Evolutionary conservation across 306 rosid genomes (phyloP), one percentile per base, ranked within the genome.

Genomic region (Ceratonia siliqua): DNA sequence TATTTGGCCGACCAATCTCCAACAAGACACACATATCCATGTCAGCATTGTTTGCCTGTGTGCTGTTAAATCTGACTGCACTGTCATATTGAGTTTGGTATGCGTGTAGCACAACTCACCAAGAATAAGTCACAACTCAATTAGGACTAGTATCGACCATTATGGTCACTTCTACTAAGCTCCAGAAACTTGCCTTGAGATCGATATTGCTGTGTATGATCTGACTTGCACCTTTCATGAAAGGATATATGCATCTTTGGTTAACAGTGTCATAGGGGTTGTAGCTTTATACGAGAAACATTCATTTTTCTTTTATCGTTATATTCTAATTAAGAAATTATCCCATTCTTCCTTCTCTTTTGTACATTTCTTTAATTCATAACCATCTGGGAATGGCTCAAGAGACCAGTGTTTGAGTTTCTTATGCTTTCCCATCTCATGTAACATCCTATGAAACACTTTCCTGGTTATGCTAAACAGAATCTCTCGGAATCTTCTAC

Each of bases 141-240:
- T 17, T 17, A 62, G 18, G 0, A 62, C 35, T 14, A 18, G n/a
- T 36, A 18, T 32, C 5, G 5, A 1, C 6, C 20, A 17, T 5
- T 5, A 48, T 13, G 24, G 22, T 50, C 27, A 50, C 56, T 7
- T 1, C 13, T n/a, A n/a, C n/a, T n/a, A n/a, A n/a, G n/a, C n/a
- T 50, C 3, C 1, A 24, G 3, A 54, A 54, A 21, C 3, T 52
- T 52, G 57, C 28, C 56, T 20, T 24, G 18, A 39, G 6, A 43
- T 14, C 1, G 4, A n/a, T 6, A 41, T 63, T 22, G 5, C 45
- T 39, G 28, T 22, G 70, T 8, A 18, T 48, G 13, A 22, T 22
- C 52, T 39, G 70, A 41, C 53, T 39, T 39, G 52, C 36, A 63
- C 70, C 52, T 63, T 39, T 41, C 52, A 35, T 62, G 32, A 62